Base-by-base conservation (phyloP, 441 rosid genomes). In the Populus hybrid region DNA sequence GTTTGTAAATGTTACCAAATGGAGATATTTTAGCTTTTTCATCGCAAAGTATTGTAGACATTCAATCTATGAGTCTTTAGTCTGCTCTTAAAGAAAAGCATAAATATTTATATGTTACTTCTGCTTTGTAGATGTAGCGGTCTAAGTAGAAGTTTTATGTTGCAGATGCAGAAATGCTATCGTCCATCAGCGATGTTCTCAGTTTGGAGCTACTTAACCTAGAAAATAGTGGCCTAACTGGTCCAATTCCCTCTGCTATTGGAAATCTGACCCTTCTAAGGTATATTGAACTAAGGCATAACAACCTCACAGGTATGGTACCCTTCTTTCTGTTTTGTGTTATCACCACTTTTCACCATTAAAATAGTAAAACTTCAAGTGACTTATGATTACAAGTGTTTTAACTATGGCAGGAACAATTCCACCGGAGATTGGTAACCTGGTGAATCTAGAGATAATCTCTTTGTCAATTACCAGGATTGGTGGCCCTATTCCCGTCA, bases 391-490 rank as follows among this genome's bases (percentile, higher is more conserved):
- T 53, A 5, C 19, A 53, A 1, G 21, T 1, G 61, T 53, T 18
- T 53, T 16, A 53, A 53, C n/a, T 8, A 1, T 70, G 57, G n/a
- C 79, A 79, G 82, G 82, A 63, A 70, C 7, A 53, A 70, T 79
- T n/a, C 82, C 82, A 7, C 26, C 5, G 4, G 76, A 79, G 64
- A 75, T 79, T 18, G 76, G 72, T 3, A 71, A 71, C 4, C 72
- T 79, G 0, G 34, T 7, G 21, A 7, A 19, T 24, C 42, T 70
- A 11, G 40, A 72, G 26, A 1, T 0, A 7, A 6, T 78, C 46
- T 0, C 0, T 1, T 19, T 75, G 6, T 4, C 57, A 24, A 1
- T 0, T 0, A 80, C 63, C 72, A 42, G 12, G 5, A 21, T 75
- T 23, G 18, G 3, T 6, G 83, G 83, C 2, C 10, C 12, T 1